Conservation (phyloP, 495 filamentous ascomycete genomes). For the Tuber magnatum region DNA sequence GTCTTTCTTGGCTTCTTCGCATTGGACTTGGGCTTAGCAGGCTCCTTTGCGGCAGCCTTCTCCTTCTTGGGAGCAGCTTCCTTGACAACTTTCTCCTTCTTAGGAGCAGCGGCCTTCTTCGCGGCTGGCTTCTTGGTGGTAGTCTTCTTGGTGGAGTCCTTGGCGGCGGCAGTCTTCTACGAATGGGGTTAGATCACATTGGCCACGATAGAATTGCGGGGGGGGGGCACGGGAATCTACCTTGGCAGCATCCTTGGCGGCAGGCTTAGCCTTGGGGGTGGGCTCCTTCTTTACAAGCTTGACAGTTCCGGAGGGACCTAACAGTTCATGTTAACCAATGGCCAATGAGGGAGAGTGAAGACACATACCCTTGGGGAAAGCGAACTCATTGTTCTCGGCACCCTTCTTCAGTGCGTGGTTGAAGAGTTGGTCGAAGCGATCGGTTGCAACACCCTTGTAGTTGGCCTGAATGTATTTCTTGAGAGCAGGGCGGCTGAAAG, state of each 20-base stretch:
- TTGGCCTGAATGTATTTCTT: slow-evolving; percentile 98
- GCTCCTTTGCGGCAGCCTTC: slow-evolving; percentile 49
- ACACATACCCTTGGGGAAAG: slow-evolving; percentile 86
- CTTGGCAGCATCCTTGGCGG: neutral
- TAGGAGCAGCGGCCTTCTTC: slow-evolving; percentile 50
- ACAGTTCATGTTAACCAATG: slow-evolving; percentile 44
- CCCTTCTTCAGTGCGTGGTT: slow-evolving; percentile 85
- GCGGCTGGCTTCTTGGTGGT: slow-evolving; percentile 43
- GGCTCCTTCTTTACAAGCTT: slow-evolving; percentile 87
- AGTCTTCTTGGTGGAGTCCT: slow-evolving; percentile 12
- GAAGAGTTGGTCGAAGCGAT: slow-evolving; percentile 81
- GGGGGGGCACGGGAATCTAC: neutral
- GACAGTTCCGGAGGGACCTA: slow-evolving; percentile 85
- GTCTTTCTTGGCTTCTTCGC: slow-evolving; percentile 49
- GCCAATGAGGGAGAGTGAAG: too few relatives aligned
- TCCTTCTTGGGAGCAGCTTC: slow-evolving; percentile 48
- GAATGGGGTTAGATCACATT: neutral
- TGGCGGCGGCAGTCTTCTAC: slow-evolving; percentile 36
- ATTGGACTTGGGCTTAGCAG: slow-evolving; percentile 40
- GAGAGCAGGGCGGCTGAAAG: slow-evolving; percentile 75
- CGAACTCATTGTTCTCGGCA: slow-evolving; percentile 82
- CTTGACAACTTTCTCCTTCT: slow-evolving; percentile 40
- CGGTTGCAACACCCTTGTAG: slow-evolving; percentile 71
- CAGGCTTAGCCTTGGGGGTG: slow-evolving; percentile 32
- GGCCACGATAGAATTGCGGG: neutral